A percentile compares a stretch with the other conserved stretches of the same genome.
phyloP scores from a whole-genome alignment of 2,329 filamentous ascomycete genomes.

The Teratosphaeria pseudoeucalypti region DNA sequence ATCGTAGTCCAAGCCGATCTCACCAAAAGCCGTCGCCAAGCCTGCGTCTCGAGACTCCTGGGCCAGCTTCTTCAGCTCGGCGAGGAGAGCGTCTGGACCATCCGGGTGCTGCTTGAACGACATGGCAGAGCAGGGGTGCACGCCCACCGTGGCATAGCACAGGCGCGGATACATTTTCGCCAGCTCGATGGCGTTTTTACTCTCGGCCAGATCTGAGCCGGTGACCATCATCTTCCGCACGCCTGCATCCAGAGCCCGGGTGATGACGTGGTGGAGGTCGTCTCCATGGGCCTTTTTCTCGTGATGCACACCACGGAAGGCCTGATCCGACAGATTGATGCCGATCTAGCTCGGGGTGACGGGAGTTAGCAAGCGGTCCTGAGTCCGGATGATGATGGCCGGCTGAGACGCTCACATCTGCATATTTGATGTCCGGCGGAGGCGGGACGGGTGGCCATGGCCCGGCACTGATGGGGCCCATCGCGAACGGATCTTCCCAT shows the following conservation, averaged over 20 bases:
- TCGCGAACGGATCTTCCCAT: constrained; percentile 12
- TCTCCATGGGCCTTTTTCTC: constrained; percentile 65
- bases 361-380: constrained; percentile 2
- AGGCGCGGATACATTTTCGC: constrained; percentile 63
- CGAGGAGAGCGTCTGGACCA: constrained; percentile 45
- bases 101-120: constrained; percentile 59
- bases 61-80: constrained; percentile 55
- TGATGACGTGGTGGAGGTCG: constrained; percentile 67
- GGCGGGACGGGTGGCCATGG: constrained; percentile 3
- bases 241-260: constrained; percentile 65
- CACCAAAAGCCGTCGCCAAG: constrained; percentile 72
- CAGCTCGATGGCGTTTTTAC: constrained; percentile 61
- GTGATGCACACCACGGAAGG: constrained; percentile 77
- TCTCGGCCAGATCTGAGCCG: constrained; percentile 75
- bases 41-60: constrained; percentile 45
- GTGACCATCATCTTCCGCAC: constrained; percentile 89
- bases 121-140: constrained; percentile 81
- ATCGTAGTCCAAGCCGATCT: constrained; percentile 95
- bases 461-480: constrained; percentile 13
- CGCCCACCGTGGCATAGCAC: constrained; percentile 83
- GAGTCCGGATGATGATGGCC: background rate
- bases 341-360: constrained; percentile 49
- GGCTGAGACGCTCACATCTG: constrained; percentile 31
- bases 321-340: constrained; percentile 89
- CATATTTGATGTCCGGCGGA: constrained; percentile 26